Evolutionary conservation across 768 basidiomycete species (phyloP).

Genomic region (Auricularia auricula-judae): DNA sequence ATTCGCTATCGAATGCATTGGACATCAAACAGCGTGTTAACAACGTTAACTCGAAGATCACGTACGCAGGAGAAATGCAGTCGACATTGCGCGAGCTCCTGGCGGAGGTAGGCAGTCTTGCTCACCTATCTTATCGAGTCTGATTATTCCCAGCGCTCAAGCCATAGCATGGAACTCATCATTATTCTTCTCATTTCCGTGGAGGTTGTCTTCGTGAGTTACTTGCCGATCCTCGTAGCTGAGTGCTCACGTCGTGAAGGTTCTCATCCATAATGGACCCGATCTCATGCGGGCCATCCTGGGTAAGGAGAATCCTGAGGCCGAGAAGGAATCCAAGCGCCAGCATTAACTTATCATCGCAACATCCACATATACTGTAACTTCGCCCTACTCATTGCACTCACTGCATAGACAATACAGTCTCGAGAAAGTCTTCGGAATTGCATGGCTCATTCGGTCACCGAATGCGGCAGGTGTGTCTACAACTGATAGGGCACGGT

Average conservation of each 20-base stretch:
- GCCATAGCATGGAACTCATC: constrained; percentile 88
- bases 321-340: no score
- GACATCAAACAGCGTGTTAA: constrained; percentile 77
- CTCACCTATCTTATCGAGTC: not conserved
- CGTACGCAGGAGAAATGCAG: constrained; percentile 83
- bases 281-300: constrained; percentile 11
- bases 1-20: constrained; percentile 71
- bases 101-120: constrained; percentile 50
- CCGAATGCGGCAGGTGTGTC: no score
- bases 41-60: constrained; percentile 85
- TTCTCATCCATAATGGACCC: constrained; percentile 22
- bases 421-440: no score
- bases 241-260: constrained; percentile 4
- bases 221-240: not conserved
- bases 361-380: no score
- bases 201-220: constrained; percentile 75
- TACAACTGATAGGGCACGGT: no score
- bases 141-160: constrained; percentile 50
- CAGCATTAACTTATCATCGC: no score
- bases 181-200: constrained; percentile 93
- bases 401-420: no score
- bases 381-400: no score
- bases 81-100: constrained; percentile 80
- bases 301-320: no score
- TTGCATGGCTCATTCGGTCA: no score